phyloP scores from a whole-genome alignment of 441 rosid genomes.

The Macaranga tanarius region DNA sequence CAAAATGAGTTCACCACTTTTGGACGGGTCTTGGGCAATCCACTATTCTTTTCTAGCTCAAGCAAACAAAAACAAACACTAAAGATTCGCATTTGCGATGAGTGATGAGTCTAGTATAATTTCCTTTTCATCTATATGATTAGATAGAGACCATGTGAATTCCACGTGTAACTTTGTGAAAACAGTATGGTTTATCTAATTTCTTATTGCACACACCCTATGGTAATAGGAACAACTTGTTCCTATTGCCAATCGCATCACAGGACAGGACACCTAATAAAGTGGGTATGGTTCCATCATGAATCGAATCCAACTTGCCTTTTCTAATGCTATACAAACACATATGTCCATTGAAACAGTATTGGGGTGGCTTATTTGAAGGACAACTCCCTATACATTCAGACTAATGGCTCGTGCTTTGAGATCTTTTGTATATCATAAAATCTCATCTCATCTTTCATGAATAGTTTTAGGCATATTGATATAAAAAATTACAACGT shows the following conservation, averaged over 20 bases:
- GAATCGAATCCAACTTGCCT: neutral
- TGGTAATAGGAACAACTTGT: neutral
- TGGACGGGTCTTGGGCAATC: conserved; percentile 16
- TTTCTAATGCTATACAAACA: neutral
- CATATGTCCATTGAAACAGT: neutral
- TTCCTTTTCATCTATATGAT: neutral
- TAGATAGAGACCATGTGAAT: conserved; percentile 36
- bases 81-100: conserved; percentile 18
- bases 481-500: too few species aligned
- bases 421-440: too few species aligned
- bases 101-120: neutral
- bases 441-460: too few species aligned
- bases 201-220: conserved; percentile 17
- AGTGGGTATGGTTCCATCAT: neutral
- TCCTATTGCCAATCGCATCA: conserved; percentile 4
- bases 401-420: too few species aligned
- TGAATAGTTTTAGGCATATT: too few species aligned
- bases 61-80: conserved; percentile 28
- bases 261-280: neutral
- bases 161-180: conserved; percentile 30
- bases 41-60: neutral
- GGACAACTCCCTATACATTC: too few species aligned
- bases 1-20: conserved; percentile 27
- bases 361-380: neutral
- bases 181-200: neutral